Evolutionary conservation across 2,329 filamentous ascomycete species (phyloP).

Genomic region (Aspergillus carbonarius): DNA sequence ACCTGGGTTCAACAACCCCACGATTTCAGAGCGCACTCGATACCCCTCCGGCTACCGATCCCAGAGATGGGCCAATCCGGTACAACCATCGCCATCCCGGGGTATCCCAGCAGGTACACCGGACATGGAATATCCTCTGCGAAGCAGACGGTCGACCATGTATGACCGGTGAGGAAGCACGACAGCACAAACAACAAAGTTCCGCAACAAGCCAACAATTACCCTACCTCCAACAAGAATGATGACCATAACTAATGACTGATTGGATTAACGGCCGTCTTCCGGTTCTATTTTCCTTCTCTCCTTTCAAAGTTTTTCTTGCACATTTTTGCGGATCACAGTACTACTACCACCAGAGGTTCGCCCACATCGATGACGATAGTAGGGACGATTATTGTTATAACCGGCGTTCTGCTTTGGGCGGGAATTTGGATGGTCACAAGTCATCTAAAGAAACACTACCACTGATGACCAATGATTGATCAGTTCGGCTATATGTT

Average conservation of each 20-base stretch:
- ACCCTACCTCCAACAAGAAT: too few species aligned
- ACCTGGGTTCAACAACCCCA: not conserved
- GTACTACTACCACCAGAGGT: not conserved
- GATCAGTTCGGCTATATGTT: too few species aligned
- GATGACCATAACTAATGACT: not conserved
- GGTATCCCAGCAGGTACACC: not conserved
- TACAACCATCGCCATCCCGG: not conserved
- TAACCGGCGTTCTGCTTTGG: too few species aligned
- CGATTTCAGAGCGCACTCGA: slow-evolving; percentile 10
- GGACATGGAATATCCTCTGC: slow-evolving; percentile 10
- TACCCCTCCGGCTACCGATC: not conserved
- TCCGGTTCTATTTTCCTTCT: not conserved
- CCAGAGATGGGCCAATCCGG: slow-evolving; percentile 9
- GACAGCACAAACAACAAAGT: not conserved
- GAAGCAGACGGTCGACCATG: slow-evolving; percentile 13
- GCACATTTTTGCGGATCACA: not conserved
- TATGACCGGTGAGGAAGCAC: slow-evolving; percentile 14
- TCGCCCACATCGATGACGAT: not conserved
- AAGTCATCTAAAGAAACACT: too few species aligned
- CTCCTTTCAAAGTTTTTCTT: not conserved
- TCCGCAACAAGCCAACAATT: not conserved
- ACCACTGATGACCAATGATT: too few species aligned
- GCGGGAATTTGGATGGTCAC: too few species aligned
- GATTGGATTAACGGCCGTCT: not conserved
- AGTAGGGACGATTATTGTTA: too few species aligned